Base-by-base conservation (phyloP, 768 basidiomycete species). In the Terana coerulea region DNA sequence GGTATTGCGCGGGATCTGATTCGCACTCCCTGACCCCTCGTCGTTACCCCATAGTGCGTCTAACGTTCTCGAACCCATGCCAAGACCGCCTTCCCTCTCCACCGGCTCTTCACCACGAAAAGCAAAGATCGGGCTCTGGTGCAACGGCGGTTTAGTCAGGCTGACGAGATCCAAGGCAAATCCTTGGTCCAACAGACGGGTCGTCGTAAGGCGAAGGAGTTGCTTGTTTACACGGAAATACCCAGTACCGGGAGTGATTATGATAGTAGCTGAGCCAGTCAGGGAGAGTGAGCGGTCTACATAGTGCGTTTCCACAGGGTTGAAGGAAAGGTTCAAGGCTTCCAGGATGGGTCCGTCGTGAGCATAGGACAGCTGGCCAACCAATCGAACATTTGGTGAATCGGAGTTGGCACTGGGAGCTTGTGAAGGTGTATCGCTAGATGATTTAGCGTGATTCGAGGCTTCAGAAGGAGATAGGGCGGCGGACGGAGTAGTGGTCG, bases 341-440 rank as follows among this genome's bases (percentile, higher is more conserved):
- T 98, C 97, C 5, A 98, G 78, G n/a, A 98, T 76, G 34, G 94
- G 94, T 0, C 94, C 93, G 57, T 98, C 94, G 60, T 95, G 92
- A 0, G 97, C 95, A 64, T 79, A 84, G 0, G 88, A 91, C 26
- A 95, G 71, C 25, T 77, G 76, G 2, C 93, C 93, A 11, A 92
- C 81, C 12, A 94, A 75, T 14, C 88, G 81, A 22, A 81, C 81
- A 30, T 81, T 77, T 19, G 75, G 72, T 3, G 45, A 15, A 1
- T 5, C 31, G n/a, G 22, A n/a, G 15, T 3, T 10, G 10, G 30
- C 30, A 21, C 21, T 12, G 21, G 31, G 5, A 7, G 34, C 29
- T 14, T 46, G 45, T 7, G 45, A 34, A 19, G 8, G 45, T 11
- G 29, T 6, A 29, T 64, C 64, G 31, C 19, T 30, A 9, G 31